These are phyloP conservation scores for Tubosaeta brunneosetosa DNA, from an alignment of 768 basidiomycete genomes.

Conservation along the genomic window DNA sequence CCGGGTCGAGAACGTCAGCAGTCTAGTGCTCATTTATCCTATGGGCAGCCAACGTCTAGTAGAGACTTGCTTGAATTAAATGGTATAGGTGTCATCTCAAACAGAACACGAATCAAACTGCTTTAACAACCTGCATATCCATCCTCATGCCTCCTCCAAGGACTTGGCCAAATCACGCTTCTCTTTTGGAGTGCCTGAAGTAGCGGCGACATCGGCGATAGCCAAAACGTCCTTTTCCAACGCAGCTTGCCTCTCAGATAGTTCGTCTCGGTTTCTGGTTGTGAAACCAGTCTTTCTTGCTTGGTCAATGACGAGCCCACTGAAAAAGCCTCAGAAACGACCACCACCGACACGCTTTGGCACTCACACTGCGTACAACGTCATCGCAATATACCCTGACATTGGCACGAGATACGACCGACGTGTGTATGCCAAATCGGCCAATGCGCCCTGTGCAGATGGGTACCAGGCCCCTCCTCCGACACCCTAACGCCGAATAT, in stretches of 20 bases:
- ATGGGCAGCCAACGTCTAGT: slow-evolving; percentile 8
- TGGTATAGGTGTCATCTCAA: slow-evolving; percentile 6
- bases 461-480: slow-evolving; percentile 71
- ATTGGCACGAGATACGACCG: slow-evolving; percentile 59
- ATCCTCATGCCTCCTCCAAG: slow-evolving; percentile 10
- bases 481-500: slow-evolving; percentile 38
- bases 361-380: slow-evolving; percentile 51
- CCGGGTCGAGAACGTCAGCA: slow-evolving; percentile 72
- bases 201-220: neutral
- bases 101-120: neutral
- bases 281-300: slow-evolving; percentile 46
- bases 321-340: slow-evolving; percentile 17
- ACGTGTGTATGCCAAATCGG: slow-evolving; percentile 44
- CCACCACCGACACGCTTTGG: neutral
- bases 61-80: slow-evolving; percentile 14
- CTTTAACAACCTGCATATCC: neutral
- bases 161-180: slow-evolving; percentile 14
- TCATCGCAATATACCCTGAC: slow-evolving; percentile 56
- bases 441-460: slow-evolving; percentile 53
- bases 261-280: slow-evolving; percentile 44
- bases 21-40: slow-evolving; percentile 37
- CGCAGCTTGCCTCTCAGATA: slow-evolving; percentile 20
- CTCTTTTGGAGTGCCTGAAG: slow-evolving; percentile 4
- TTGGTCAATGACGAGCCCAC: slow-evolving; percentile 52
- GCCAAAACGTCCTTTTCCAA: neutral